A percentile compares a stretch with the other conserved stretches of the same genome.
These are phyloP conservation scores for Zasmidium angulare DNA, from an alignment of 2,329 filamentous ascomycete genomes.

Conservation along the genomic window DNA sequence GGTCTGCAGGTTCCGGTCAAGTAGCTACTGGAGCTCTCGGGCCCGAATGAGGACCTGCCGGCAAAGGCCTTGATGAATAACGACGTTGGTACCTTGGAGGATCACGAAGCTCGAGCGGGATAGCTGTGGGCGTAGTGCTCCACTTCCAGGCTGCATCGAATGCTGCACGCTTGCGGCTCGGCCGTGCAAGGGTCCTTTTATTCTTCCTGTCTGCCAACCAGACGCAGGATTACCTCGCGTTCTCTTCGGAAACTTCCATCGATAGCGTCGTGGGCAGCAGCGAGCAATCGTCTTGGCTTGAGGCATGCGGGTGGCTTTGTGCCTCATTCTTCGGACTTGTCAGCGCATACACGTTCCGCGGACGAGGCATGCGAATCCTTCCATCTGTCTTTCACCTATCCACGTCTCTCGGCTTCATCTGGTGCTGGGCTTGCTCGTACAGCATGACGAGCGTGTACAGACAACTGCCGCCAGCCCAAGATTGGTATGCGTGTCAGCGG, in stretches of 20 bases:
- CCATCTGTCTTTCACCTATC: neutral
- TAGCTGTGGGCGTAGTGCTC: neutral
- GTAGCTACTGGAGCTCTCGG: neutral
- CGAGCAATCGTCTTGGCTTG: neutral
- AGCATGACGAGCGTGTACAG: neutral
- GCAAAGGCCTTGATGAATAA: neutral
- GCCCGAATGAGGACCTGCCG: neutral
- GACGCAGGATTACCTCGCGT: neutral
- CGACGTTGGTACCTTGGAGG: neutral
- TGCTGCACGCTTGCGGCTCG: neutral
- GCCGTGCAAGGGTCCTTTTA: neutral
- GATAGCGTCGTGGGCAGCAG: too few relatives aligned
- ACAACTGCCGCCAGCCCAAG: neutral
- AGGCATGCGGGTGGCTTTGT: too few relatives aligned
- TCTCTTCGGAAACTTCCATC: neutral
- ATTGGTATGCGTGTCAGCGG: neutral
- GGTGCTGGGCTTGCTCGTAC: neutral
- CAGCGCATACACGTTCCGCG: too few relatives aligned
- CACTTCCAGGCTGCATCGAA: neutral
- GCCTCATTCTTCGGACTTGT: neutral
- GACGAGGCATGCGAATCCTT: neutral
- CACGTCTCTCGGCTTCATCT: neutral
- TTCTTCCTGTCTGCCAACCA: too few relatives aligned
- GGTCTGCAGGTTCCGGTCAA: neutral
- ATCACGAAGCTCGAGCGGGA: neutral